Conservation (phyloP, 371 early-diverging fungal species). For the Choanephora cucurbitarum region DNA sequence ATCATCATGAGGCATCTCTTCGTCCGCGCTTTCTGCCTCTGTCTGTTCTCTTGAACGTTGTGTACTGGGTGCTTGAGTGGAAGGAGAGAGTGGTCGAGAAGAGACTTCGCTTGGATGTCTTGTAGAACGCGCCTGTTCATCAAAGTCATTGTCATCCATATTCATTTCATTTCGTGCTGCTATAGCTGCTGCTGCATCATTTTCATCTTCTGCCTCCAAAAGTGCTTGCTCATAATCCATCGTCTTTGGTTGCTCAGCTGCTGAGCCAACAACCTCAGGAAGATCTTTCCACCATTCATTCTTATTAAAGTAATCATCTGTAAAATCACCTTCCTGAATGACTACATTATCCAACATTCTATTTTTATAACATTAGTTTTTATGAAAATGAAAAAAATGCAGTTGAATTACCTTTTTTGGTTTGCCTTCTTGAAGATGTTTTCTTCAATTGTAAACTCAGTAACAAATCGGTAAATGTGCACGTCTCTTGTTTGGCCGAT, state of each 20-base stretch:
- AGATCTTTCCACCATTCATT: constrained; percentile 72
- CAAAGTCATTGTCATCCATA: constrained; percentile 66
- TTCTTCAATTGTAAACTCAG: constrained; percentile 89
- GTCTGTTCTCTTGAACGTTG: neutral
- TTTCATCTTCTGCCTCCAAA: constrained; percentile 73
- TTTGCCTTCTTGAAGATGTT: constrained; percentile 82
- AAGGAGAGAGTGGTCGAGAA: constrained; percentile 5
- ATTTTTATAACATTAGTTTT: constrained; percentile 5
- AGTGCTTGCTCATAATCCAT: constrained; percentile 68
- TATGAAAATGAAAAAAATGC: neutral
- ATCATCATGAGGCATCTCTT: neutral
- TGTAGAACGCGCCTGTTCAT: constrained; percentile 38
- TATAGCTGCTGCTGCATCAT: constrained; percentile 67
- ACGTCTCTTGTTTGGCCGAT: constrained; percentile 95
- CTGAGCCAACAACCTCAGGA: constrained; percentile 51
- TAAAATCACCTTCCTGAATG: constrained; percentile 83
- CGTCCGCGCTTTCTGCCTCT: neutral
- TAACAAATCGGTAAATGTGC: constrained; percentile 89
- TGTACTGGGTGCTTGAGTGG: neutral
- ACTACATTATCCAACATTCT: constrained; percentile 85
- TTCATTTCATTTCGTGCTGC: constrained; percentile 69
- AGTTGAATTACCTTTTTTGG: constrained; percentile 68
- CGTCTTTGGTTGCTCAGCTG: constrained; percentile 22
- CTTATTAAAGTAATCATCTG: constrained; percentile 69
- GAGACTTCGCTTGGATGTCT: constrained; percentile 19